Evolutionary conservation across 129 eudicot species (phyloP).

Genomic region (Ambrosia trifida): DNA sequence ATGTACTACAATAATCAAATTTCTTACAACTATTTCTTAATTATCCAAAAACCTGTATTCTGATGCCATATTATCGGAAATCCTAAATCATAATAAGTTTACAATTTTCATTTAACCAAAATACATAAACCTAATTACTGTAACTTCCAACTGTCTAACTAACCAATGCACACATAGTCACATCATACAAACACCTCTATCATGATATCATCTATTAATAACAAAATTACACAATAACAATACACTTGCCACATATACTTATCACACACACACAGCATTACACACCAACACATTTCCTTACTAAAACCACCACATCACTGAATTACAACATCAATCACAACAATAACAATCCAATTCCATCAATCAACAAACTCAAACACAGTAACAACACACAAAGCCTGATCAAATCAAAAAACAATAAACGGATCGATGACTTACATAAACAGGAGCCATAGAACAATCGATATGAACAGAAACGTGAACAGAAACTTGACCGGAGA

Average conservation of each 20-base stretch:
- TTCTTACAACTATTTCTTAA: not conserved
- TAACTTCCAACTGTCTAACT: not conserved
- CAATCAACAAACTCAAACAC: not conserved
- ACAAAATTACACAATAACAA: not conserved
- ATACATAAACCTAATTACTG: not conserved
- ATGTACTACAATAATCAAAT: not conserved
- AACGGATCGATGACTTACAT: slow-evolving; percentile 45
- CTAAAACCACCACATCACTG: not conserved
- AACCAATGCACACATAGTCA: not conserved
- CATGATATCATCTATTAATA: not conserved
- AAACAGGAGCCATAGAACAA: slow-evolving; percentile 81
- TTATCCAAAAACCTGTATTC: not conserved
- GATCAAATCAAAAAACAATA: not conserved
- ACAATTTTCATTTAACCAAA: no score
- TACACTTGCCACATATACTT: not conserved
- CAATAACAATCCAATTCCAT: slow-evolving; percentile 9
- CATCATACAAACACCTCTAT: not conserved
- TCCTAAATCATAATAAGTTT: not conserved
- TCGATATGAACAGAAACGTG: slow-evolving; percentile 72
- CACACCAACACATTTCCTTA: not conserved
- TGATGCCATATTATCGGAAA: not conserved
- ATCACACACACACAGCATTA: no score
- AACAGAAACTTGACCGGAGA: slow-evolving; percentile 89
- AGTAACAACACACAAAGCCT: slow-evolving; percentile 1
- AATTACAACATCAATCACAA: slow-evolving; percentile 11